Base-by-base conservation (phyloP, 2,329 filamentous ascomycete genomes). In the Fusarium nygamai region DNA sequence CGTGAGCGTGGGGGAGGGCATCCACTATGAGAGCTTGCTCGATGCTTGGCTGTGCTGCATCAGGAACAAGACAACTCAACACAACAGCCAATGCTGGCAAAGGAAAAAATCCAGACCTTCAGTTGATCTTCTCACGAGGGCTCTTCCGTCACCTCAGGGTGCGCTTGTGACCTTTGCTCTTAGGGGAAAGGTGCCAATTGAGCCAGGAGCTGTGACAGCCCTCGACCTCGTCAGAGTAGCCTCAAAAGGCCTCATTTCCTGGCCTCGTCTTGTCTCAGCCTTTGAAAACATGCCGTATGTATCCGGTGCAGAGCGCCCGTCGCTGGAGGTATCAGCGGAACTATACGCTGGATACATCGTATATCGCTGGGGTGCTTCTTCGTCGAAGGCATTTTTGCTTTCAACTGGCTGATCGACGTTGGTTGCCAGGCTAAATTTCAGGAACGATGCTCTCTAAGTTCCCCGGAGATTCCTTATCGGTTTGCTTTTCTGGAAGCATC, bases 171-270 rank as follows among this genome's bases (percentile, higher is more conserved):
- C 68, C 70, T 77, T 63, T 29, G 38, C 34, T 36, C 24, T 41
- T 60, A 43, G 29, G 50, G 53, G 16, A 39, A 50, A 47, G 17
- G 43, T 50, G 27, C 24, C 33, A 50, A 34, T 43, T 59, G 33
- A 48, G 48, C 50, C 48, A 31, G 43, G 43, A 60, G 58, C 44
- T 58, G 48, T 39, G 47, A 33, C 44, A 50, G 62, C 50, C 48
- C 70, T 67, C 39, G 47, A 48, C 61, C 34, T 64, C 71, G 63
- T 63, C 67, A 72, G 68, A 69, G 44, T 31, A 58, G 50, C 64
- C 64, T 59, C 50, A 50, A 64, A 75, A 73, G 68, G 64, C 72
- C 72, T 74, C 72, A 74, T 75, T 73, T 70, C 44, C 44, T 47
- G 27, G 27, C 41, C 63, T 48, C 44, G 63, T 44, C 53, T 38